Percentiles rank a stretch among this genome's conserved stretches.
Evolutionary conservation across 257 asterid species (phyloP).

Genomic region (Perilla frutescens): DNA sequence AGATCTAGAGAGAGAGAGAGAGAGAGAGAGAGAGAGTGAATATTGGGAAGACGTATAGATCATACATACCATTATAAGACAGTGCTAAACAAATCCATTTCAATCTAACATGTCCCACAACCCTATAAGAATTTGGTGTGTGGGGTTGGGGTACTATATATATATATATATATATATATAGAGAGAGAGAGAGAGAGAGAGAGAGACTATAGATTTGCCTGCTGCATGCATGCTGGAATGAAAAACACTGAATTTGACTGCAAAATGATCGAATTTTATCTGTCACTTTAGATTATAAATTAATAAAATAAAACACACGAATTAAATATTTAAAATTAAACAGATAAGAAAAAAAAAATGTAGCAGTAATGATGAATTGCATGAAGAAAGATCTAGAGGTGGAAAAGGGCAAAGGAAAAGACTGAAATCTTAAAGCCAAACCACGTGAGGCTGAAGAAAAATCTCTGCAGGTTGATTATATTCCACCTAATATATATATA

Average conservation of each 20-base stretch:
- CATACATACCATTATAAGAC: slow-evolving; percentile 24
- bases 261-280: too few relatives aligned
- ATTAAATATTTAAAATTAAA: too few relatives aligned
- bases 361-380: too few relatives aligned
- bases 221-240: neutral
- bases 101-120: slow-evolving; percentile 40
- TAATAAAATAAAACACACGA: too few relatives aligned
- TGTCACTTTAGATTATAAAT: too few relatives aligned
- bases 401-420: slow-evolving; percentile 13
- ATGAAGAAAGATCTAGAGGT: neutral
- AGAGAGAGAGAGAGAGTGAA: slow-evolving; percentile 20
- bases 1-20: slow-evolving; percentile 18
- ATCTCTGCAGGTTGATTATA: neutral
- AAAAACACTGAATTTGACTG: too few relatives aligned
- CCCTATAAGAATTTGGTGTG: slow-evolving; percentile 29
- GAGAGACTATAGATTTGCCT: neutral
- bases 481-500: too few relatives aligned
- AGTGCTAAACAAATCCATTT: slow-evolving; percentile 38
- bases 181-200: too few relatives aligned
- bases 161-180: too few relatives aligned
- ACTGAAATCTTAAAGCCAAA: neutral
- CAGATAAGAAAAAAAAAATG: too few relatives aligned
- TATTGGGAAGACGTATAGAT: neutral
- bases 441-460: slow-evolving; percentile 25
- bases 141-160: neutral